These are phyloP conservation scores for thale cress (Arabidopsis thaliana) DNA, from an alignment of 345 rosid species.

Conservation along the genomic window DNA sequence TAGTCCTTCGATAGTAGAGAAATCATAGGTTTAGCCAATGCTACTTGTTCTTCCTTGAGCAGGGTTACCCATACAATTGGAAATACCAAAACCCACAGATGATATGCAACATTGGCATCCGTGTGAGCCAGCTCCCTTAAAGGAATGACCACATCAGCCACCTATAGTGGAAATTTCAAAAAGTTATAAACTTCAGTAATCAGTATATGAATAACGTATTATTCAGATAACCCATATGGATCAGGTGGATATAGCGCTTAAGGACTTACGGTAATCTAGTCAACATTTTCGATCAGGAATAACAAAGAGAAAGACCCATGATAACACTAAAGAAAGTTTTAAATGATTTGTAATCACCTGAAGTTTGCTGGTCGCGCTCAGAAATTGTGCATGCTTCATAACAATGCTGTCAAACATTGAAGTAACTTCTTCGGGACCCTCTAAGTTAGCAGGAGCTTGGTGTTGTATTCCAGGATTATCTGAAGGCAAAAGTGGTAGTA, in stretches of 20 bases:
- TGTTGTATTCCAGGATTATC: conserved; percentile 69
- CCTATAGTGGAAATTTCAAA: conserved; percentile 52
- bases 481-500: conserved; percentile 65
- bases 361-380: conserved; percentile 83
- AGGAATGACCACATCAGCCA: conserved; percentile 86
- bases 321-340: conserved; percentile 13
- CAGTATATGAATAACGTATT: background rate
- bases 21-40: conserved; percentile 91
- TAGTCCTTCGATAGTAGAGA: conserved; percentile 84
- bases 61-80: conserved; percentile 98
- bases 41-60: conserved; percentile 83
- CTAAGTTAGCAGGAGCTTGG: conserved; percentile 62
- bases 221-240: conserved; percentile 17
- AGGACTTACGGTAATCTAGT: conserved; percentile 1
- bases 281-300: conserved; percentile 23
- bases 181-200: conserved; percentile 16
- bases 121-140: conserved; percentile 94
- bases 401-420: conserved; percentile 81
- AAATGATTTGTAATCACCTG: conserved; percentile 59
- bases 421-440: conserved; percentile 73
- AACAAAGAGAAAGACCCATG: conserved; percentile 26
- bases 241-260: conserved; percentile 19
- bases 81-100: conserved; percentile 97
- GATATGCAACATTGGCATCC: conserved; percentile 96
- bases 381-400: conserved; percentile 87